A percentile compares a stretch with the other conserved stretches of the same genome.
These are phyloP conservation scores for Colletotrichum sp. DNA, from an alignment of 2,329 filamentous ascomycete species.

Conservation along the genomic window DNA sequence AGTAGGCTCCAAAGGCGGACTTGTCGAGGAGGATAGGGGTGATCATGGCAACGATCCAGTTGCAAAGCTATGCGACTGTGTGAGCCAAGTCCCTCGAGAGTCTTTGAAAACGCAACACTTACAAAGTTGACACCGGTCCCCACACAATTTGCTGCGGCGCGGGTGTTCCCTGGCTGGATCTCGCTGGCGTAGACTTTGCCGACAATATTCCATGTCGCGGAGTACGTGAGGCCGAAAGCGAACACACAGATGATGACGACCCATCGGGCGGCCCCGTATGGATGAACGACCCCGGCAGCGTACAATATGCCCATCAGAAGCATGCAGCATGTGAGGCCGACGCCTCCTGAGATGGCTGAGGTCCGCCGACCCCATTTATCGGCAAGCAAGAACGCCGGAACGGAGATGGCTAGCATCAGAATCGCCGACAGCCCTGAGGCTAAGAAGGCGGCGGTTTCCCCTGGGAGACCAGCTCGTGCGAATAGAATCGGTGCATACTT, in stretches of 20 bases:
- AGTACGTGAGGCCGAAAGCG: conserved; percentile 51
- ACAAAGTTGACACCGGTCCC: conserved; percentile 38
- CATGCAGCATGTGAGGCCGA: conserved; percentile 54
- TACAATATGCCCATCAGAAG: conserved; percentile 59
- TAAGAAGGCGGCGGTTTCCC: conserved; percentile 59
- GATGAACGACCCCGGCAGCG: conserved; percentile 46
- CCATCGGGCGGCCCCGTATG: conserved; percentile 47
- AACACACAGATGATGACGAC: conserved; percentile 56
- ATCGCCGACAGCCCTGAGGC: conserved; percentile 66
- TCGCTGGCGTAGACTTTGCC: conserved; percentile 62
- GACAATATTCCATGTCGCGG: conserved; percentile 57
- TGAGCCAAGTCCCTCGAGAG: neutral
- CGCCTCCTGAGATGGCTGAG: conserved; percentile 57
- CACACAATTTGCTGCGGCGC: conserved; percentile 58
- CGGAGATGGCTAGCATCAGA: conserved; percentile 60
- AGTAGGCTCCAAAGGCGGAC: conserved; percentile 47
- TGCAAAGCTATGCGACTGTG: conserved; percentile 33
- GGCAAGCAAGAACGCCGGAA: conserved; percentile 60
- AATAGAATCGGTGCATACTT: conserved; percentile 68
- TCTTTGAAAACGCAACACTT: neutral
- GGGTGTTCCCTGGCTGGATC: conserved; percentile 58
- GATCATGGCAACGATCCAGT: conserved; percentile 49
- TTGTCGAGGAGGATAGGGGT: conserved; percentile 44
- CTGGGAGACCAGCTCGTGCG: conserved; percentile 60
- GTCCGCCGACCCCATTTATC: conserved; percentile 63